Evolutionary conservation across 208 protist species (phyloP), one percentile per base, ranked within the genome.

Genomic region (Angomonas ambiguus): DNA sequence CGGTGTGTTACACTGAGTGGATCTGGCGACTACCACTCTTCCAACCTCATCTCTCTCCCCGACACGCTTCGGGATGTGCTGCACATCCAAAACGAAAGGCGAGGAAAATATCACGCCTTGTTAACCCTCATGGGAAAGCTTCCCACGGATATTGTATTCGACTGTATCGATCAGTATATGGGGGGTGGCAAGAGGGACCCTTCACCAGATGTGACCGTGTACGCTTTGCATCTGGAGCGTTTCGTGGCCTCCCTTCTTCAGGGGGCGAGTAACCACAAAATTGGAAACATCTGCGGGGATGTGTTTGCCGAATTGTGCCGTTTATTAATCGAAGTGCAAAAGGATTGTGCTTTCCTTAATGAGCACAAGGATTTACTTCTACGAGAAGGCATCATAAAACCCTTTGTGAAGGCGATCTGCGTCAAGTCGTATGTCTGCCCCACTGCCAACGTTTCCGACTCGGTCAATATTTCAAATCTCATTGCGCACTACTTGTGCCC

Each of bases 21-120:
- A 45, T 13, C n/a, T 8, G 20, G 35, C 35, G 35, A 4, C 4
- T 27, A 28, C 57, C 32, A 27, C 42, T 31, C 35, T 1, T 1
- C 20, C 4, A 31, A 42, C 58, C 56, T 49, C 6, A 49, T 63
- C n/a, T 13, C 8, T n/a, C 61, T 56, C 11, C 16, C 25, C 25
- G 53, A 41, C 42, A 83, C 62, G 66, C 66, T 96, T 42, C 61
- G 64, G 24, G 64, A 64, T 22, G 76, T 92, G n/a, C 65, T 93
- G 18, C 64, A 57, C 2, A 75, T 92, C 56, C 79, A 76, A 30
- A 77, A 81, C 34, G 85, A 94, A 64, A 79, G 91, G 10, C 72
- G 91, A 11, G 91, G 86, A 51, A 94, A 89, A 72, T 96, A 96
- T 61, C 91, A 94, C 59, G 91, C 91, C 18, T 70, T 96, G 30